Base-by-base conservation (phyloP, 1,284 basidiomycete genomes). In the Cerioporus squamosus region DNA sequence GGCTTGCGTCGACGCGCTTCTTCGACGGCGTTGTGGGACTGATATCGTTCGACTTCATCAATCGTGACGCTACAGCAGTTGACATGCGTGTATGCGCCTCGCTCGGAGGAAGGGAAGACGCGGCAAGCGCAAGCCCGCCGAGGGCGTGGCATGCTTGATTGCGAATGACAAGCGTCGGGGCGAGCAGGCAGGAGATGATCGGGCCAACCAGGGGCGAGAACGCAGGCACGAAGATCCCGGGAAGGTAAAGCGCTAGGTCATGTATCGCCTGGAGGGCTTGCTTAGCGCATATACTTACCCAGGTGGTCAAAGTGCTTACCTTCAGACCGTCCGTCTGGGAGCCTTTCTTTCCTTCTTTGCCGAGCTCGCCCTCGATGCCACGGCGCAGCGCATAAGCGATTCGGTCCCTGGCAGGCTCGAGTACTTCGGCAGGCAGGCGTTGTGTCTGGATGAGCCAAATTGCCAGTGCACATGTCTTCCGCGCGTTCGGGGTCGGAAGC, bases 341-440 rank as follows among this genome's bases (percentile, higher is more conserved):
- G 0, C 91, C 91, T 66, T 90, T 93, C 76, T 93, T 93, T 9
- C 91, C 91, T 72, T 93, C 91, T 68, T 90, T 90, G 3, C 91
- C 91, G 18, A 93, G 82, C 59, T 92, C 87, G 12, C 91, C 91
- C 57, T 90, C 87, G 60, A 93, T 82, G n/a, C 86, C 91, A 38
- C 90, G 84, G 52, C 83, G 81, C 9, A 93, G 70, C 2, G 88
- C 88, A 55, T 83, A 85, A 1, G 85, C 80, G 42, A 93, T 89
- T 31, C 86, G 80, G 63, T 85, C 81, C 12, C 78, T 80, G 2
- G 87, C 82, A 17, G 85, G 84, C 17, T 73, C 65, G 15, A 93
- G 75, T 15, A 92, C 80, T 1, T 77, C 72, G 23, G 75, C 72
- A 18, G 91, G 86, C 9, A 93, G 79, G 7, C 87, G 83, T 63